These are phyloP conservation scores for Microdochium nivale DNA, from an alignment of 2,329 filamentous ascomycete species.

Conservation along the genomic window DNA sequence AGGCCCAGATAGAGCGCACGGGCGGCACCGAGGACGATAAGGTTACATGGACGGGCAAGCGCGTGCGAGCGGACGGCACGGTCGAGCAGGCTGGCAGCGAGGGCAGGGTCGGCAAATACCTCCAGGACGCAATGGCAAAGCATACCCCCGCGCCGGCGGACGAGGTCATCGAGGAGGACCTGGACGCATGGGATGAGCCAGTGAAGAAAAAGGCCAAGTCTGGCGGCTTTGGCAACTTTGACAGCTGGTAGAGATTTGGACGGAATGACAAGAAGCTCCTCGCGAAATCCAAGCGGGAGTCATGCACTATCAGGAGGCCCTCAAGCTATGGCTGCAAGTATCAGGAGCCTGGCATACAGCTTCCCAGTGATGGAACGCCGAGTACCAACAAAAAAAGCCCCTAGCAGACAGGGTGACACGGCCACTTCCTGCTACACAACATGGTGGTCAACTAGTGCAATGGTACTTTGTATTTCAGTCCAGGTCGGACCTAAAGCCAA, in stretches of 20 bases:
- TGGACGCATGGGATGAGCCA: constrained; percentile 61
- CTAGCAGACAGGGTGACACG: too few relatives aligned
- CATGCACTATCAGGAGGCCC: too few relatives aligned
- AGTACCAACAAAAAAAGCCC: too few relatives aligned
- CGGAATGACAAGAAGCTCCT: neutral
- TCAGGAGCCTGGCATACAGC: too few relatives aligned
- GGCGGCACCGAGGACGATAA: constrained; percentile 81
- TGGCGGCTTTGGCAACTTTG: constrained; percentile 89
- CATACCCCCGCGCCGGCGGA: constrained; percentile 32
- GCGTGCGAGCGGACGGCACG: constrained; percentile 61
- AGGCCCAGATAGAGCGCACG: constrained; percentile 51
- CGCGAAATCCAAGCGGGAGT: neutral
- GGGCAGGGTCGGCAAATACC: constrained; percentile 67
- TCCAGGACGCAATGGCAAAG: constrained; percentile 49
- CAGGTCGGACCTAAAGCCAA: too few relatives aligned
- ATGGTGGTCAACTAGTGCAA: too few relatives aligned
- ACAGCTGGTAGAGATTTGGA: constrained; percentile 62
- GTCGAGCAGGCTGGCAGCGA: constrained; percentile 34
- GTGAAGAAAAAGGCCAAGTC: constrained; percentile 72
- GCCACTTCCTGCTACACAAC: too few relatives aligned
- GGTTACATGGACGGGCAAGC: constrained; percentile 93
- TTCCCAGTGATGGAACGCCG: too few relatives aligned
- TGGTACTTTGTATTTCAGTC: too few relatives aligned
- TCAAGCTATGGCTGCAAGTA: too few relatives aligned
- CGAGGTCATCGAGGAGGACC: constrained; percentile 51